phyloP scores from a whole-genome alignment of 108 stramenopile species.

The Skeletonema tropicum region DNA sequence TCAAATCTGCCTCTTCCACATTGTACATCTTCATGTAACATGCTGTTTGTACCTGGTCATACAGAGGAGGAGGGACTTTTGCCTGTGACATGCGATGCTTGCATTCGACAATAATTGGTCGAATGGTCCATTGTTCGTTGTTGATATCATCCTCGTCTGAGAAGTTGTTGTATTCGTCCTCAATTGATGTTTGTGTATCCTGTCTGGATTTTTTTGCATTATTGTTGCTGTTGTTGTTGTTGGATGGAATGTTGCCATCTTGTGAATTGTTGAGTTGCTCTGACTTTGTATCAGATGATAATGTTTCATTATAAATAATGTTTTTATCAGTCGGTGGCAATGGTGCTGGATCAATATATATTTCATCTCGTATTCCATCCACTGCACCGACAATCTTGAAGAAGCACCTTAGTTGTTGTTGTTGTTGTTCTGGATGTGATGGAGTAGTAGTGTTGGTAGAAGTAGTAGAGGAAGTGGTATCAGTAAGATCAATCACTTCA shows the following conservation, averaged over 20 bases:
- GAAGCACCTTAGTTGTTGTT: too few species aligned
- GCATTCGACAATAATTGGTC: conserved; percentile 76
- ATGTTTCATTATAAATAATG: background rate
- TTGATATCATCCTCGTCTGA: conserved; percentile 35
- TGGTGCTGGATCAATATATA: conserved; percentile 29
- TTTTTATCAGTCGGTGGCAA: background rate
- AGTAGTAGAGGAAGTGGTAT: background rate
- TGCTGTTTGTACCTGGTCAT: conserved; percentile 84
- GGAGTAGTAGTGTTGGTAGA: background rate
- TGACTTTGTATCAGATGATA: background rate
- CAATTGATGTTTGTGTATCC: background rate
- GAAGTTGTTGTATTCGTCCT: conserved; percentile 11
- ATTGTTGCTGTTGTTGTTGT: background rate
- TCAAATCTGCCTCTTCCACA: conserved; percentile 65
- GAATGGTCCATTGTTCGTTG: conserved; percentile 55
- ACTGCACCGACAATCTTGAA: conserved; percentile 49
- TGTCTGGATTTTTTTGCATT: too few species aligned
- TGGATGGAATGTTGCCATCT: background rate
- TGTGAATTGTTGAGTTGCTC: conserved; percentile 10
- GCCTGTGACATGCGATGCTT: conserved; percentile 82
- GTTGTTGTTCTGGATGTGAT: background rate
- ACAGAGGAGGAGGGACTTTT: conserved; percentile 64
- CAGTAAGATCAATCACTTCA: background rate
- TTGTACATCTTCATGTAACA: conserved; percentile 82
- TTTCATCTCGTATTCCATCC: conserved; percentile 59